Percentiles rank a stretch among this genome's conserved stretches.
phyloP scores from a whole-genome alignment of 2,329 filamentous ascomycete genomes.

The Aspergillus fijiensis region DNA sequence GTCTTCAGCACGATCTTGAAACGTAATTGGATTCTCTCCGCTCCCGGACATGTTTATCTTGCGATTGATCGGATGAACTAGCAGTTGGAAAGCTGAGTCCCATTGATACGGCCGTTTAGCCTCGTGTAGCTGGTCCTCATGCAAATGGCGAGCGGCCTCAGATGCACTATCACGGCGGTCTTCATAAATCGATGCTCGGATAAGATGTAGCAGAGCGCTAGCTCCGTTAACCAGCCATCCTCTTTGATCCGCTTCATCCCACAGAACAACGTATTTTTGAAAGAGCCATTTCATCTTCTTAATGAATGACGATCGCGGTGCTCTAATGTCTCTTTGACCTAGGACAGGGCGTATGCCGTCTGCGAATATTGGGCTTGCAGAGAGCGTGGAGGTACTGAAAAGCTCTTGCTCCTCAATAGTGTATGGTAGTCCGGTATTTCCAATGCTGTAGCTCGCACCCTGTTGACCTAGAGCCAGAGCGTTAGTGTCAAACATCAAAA shows the following conservation, averaged over 20 bases:
- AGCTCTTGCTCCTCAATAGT: background rate
- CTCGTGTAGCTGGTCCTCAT: slow-evolving; percentile 8
- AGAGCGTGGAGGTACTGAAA: background rate
- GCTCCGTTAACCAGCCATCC: slow-evolving; percentile 41
- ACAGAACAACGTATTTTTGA: slow-evolving; percentile 25
- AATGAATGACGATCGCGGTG: slow-evolving; percentile 15
- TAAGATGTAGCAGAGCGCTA: slow-evolving; percentile 40
- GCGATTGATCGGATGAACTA: background rate
- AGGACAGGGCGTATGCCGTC: background rate
- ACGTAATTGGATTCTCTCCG: background rate
- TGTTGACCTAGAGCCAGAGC: background rate
- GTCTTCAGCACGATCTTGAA: background rate
- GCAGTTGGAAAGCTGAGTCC: background rate
- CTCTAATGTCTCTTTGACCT: background rate
- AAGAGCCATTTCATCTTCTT: slow-evolving; percentile 30
- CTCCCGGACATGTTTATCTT: background rate
- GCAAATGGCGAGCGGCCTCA: background rate
- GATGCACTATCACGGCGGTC: background rate
- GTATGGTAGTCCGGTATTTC: background rate
- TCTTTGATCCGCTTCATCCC: slow-evolving; percentile 26
- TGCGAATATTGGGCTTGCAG: background rate
- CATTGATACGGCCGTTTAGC: background rate
- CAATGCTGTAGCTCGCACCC: slow-evolving; percentile 1
- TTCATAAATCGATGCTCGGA: slow-evolving; percentile 24
- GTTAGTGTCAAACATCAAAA: background rate